Base-by-base conservation (phyloP, 1,284 basidiomycete species). In the Taiwanofungus camphoratus region DNA sequence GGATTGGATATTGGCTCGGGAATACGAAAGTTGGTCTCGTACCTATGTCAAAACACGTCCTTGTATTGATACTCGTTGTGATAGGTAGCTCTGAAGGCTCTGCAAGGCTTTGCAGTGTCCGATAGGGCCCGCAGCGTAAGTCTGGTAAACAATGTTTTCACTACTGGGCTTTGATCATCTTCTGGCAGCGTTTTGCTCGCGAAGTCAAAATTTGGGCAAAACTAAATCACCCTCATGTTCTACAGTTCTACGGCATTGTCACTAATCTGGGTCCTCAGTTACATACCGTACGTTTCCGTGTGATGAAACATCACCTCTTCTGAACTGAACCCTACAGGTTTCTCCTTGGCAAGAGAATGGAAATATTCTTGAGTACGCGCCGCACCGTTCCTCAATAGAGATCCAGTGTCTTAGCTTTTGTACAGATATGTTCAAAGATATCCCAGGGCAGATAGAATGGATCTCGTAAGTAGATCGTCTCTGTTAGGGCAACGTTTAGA, bases 311-410 rank as follows among this genome's bases (percentile, higher is more conserved):
- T 30, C 33, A 6, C 12, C 11, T 4, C 2, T 15, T 11, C 15
- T 27, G 31, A 26, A n/a, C 23, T 18, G 5, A 16, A 23, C 12
- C 42, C 13, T 19, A 21, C 37, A 80, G 77, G 73, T 80, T 22
- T 76, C 77, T 8, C 72, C 76, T 4, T 79, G 78, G 77, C 74
- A 76, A 59, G 63, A 69, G 20, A 68, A 77, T 50, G 77, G 73
- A 24, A 71, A 78, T 53, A 66, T 75, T n/a, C 61, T 71, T 1
- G 67, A 69, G 73, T 76, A 52, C 46, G 68, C 33, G 29, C 19
- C 22, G 19, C 11, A 30, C 18, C 13, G 24, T 37, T 38, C 30
- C 11, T 6, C 39, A 26, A 19, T 21, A 44, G 15, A n/a, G n/a
- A n/a, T n/a, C n/a, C n/a, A n/a, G n/a, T n/a, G n/a, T n/a, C n/a